Percentiles rank a stretch among this genome's conserved stretches.
phyloP scores from a whole-genome alignment of 208 protist species.

The Leishmania gerbilli region DNA sequence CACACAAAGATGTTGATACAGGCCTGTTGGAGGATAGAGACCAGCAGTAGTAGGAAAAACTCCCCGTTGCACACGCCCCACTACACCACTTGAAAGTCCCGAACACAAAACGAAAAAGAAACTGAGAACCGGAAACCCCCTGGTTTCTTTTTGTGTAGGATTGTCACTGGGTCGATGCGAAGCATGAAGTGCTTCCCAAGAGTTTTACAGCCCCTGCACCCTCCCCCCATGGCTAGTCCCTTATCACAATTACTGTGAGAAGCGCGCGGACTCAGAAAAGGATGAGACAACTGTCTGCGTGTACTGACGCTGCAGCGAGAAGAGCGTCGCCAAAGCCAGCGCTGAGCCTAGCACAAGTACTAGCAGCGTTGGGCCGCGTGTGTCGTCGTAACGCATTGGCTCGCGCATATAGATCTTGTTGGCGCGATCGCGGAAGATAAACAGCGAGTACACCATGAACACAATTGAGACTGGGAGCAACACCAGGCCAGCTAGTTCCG shows the following conservation, averaged over 20 bases:
- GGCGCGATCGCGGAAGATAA: slow-evolving; percentile 86
- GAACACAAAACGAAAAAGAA: not conserved
- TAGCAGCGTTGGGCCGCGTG: slow-evolving; percentile 84
- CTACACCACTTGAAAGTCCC: not conserved
- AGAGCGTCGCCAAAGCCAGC: slow-evolving; percentile 79
- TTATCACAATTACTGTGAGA: slow-evolving; percentile 31
- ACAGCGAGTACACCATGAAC: slow-evolving; percentile 92
- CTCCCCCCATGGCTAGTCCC: not conserved
- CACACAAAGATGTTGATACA: not conserved
- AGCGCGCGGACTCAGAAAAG: slow-evolving; percentile 60
- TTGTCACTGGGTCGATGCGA: not conserved
- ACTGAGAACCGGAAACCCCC: not conserved
- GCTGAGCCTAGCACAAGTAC: slow-evolving; percentile 80
- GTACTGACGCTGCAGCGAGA: slow-evolving; percentile 87
- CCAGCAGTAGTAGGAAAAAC: not conserved
- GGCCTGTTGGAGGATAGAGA: too few species aligned
- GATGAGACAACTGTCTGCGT: slow-evolving; percentile 53
- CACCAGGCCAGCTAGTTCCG: slow-evolving; percentile 81
- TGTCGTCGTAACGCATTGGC: slow-evolving; percentile 92
- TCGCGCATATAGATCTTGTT: slow-evolving; percentile 94
- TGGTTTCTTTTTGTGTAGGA: not conserved
- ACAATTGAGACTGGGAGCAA: slow-evolving; percentile 85
- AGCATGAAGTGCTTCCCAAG: not conserved
- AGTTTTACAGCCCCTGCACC: not conserved
- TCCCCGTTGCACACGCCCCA: not conserved